Base-by-base conservation (phyloP, 352 stramenopile genomes). In the Phytophthora colocasiae region DNA sequence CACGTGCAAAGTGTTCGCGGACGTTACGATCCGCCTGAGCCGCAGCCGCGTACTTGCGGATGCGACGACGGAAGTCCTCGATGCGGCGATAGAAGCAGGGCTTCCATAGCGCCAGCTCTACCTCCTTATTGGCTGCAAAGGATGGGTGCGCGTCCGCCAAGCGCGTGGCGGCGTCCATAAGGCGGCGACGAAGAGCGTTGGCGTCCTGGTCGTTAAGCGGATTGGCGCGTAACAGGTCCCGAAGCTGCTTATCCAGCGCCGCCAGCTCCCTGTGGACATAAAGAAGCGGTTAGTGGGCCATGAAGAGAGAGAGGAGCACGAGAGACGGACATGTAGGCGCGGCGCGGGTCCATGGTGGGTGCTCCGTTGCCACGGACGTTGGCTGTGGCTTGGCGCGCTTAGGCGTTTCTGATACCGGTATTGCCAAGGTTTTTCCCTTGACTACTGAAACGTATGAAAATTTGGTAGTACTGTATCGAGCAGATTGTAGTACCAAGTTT, bases 61-160 rank as follows among this genome's bases (percentile, higher is more conserved):
- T 92, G 55, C 85, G 84, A 8, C 83, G 86, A 8, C 90, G 89
- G 53, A 97, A 97, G 58, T 93, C 85, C 56, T 95, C 91, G 53
- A 97, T 97, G 66, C 89, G 83, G 58, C 93, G 93, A 69, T 97
- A 97, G 60, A 96, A 96, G 66, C 90, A 97, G 15, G 82, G 89
- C 65, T 97, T 97, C 91, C 91, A 97, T 31, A 97, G 76, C 58
- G 84, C 84, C 49, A 91, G 82, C 57, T 95, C 87, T 14, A 92
- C 71, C 65, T 95, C 85, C 54, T 90, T 91, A 15, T 59, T 34
- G 12, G 83, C 83, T 15, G 85, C 83, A 49, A 93, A 88, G 3
- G 65, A 54, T 11, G 85, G 75, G n/a, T 77, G 75, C 38, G 56
- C 63, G 34, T 88, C 69, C 24, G 66, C 73, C 19, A 93, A 59